phyloP scores from a whole-genome alignment of 2,329 filamentous ascomycete genomes.

The Scedosporium minutisporum region DNA sequence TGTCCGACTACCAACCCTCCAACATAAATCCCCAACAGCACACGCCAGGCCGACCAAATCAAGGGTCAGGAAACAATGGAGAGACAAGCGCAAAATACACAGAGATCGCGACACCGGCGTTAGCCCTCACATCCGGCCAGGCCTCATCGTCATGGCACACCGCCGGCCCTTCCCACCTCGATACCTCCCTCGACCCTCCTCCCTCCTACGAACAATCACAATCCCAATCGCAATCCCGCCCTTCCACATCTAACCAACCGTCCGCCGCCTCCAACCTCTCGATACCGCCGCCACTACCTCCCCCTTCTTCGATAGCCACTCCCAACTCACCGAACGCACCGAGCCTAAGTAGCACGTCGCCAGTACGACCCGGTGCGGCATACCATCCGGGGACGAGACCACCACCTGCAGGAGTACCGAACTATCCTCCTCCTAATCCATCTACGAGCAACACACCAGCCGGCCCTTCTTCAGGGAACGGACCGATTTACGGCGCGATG shows the following conservation, averaged over 20 bases:
- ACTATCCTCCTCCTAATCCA: background rate
- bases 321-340: background rate
- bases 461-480: background rate
- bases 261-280: conserved; percentile 1
- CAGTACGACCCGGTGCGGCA: background rate
- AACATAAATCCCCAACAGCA: background rate
- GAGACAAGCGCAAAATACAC: background rate
- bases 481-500: background rate
- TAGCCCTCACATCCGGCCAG: conserved; percentile 5
- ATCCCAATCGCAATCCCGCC: background rate
- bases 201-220: conserved; percentile 5
- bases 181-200: conserved; percentile 4
- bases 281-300: background rate
- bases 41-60: background rate
- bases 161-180: conserved; percentile 4
- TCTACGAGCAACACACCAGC: background rate
- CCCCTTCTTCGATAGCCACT: background rate
- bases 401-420: background rate
- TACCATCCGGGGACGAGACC: background rate
- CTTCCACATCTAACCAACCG: background rate
- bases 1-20: conserved; percentile 8
- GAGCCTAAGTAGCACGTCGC: background rate
- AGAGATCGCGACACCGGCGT: conserved; percentile 1
- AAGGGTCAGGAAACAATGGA: background rate
- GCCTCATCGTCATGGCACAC: conserved; percentile 3